phyloP scores from a whole-genome alignment of 2,329 filamentous ascomycete species.

The Paramyrothecium roridum region DNA sequence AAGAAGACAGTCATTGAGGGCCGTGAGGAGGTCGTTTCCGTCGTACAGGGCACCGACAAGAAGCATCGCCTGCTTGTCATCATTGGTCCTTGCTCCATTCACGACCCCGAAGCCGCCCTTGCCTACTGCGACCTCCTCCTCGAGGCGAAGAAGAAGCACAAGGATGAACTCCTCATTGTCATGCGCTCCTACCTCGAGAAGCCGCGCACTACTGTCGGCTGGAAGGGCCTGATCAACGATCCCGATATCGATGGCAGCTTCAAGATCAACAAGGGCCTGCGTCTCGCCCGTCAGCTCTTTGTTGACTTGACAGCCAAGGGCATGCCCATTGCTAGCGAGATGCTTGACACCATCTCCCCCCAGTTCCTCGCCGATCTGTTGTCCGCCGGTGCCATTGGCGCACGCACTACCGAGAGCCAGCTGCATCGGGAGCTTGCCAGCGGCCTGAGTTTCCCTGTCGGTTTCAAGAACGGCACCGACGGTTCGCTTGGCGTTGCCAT shows the following conservation, averaged over 20 bases:
- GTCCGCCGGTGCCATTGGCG: slow-evolving; percentile 88
- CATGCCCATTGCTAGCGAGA: slow-evolving; percentile 95
- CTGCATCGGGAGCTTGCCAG: slow-evolving; percentile 92
- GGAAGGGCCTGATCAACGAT: slow-evolving; percentile 99
- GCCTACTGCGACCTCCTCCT: slow-evolving; percentile 88
- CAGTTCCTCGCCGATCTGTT: slow-evolving; percentile 94
- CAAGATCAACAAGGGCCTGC: slow-evolving; percentile 97
- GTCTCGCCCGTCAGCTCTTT: slow-evolving; percentile 84
- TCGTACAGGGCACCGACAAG: slow-evolving; percentile 65
- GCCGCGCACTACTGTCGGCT: slow-evolving; percentile 94
- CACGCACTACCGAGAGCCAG: slow-evolving; percentile 95
- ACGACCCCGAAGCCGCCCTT: slow-evolving; percentile 86
- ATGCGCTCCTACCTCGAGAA: slow-evolving; percentile 99
- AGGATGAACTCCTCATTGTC: slow-evolving; percentile 85
- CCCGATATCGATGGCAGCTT: slow-evolving; percentile 98
- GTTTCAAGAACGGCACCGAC: slow-evolving; percentile 99
- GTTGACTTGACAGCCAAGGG: slow-evolving; percentile 86
- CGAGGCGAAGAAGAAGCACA: slow-evolving; percentile 80
- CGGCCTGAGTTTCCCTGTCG: slow-evolving; percentile 93
- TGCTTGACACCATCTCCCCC: slow-evolving; percentile 96
- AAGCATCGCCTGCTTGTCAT: slow-evolving; percentile 66
- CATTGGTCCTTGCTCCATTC: slow-evolving; percentile 94
- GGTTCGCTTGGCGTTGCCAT: slow-evolving; percentile 85
- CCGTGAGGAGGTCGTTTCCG: slow-evolving; percentile 62
- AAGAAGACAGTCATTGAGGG: slow-evolving; percentile 59